phyloP scores from a whole-genome alignment of 1,284 basidiomycete genomes.

The Ganoderma sinense region DNA sequence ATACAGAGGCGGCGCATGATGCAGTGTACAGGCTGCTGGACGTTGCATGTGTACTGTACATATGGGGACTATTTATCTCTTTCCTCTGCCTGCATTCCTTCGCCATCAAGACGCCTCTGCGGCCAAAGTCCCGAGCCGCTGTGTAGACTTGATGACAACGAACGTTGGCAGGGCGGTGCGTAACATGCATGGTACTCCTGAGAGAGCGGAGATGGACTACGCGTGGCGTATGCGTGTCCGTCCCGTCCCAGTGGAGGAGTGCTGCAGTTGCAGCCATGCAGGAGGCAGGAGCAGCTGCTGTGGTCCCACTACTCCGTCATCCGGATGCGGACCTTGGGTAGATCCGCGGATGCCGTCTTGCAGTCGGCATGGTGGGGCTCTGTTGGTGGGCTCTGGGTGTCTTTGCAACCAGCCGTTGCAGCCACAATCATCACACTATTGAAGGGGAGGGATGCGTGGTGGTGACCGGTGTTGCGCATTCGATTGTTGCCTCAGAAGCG shows the following conservation, averaged over 20 bases:
- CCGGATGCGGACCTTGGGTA: neutral
- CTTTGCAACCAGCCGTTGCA: neutral
- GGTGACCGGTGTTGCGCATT: constrained; percentile 25
- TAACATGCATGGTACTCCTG: neutral
- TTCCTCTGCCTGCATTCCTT: constrained; percentile 3
- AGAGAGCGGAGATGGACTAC: neutral
- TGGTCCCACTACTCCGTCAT: neutral
- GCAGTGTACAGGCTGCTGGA: constrained; percentile 13
- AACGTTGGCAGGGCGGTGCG: neutral
- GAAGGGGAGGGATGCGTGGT: constrained; percentile 14
- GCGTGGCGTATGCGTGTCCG: neutral
- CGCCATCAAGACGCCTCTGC: neutral
- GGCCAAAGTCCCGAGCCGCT: neutral
- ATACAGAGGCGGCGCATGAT: constrained; percentile 65
- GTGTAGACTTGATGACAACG: neutral
- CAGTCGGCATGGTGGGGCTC: neutral
- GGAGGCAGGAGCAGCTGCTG: neutral
- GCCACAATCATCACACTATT: constrained; percentile 20
- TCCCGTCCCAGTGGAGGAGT: neutral
- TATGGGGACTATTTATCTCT: constrained; percentile 32
- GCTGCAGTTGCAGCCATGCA: neutral
- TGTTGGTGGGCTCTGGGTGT: neutral
- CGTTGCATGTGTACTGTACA: constrained; percentile 31
- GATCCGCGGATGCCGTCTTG: neutral
- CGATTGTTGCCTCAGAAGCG: constrained; percentile 21